A percentile compares a stretch with the other conserved stretches of the same genome.
phyloP scores from a whole-genome alignment of 2,329 filamentous ascomycete genomes.

The Penicillium sp. region DNA sequence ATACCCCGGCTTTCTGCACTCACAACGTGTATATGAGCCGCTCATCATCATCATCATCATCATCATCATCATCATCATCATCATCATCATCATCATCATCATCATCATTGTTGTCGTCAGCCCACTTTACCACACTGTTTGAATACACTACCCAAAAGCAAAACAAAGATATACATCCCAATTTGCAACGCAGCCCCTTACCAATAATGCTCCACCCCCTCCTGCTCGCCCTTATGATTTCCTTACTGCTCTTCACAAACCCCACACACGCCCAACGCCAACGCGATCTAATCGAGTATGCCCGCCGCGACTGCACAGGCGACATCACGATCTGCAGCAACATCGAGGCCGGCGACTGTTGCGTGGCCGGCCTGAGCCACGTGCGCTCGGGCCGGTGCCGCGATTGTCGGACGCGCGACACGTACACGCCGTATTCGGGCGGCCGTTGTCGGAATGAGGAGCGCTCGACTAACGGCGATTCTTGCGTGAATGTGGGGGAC shows the following conservation, averaged over 20 bases:
- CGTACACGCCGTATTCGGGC: not conserved
- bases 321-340: not conserved
- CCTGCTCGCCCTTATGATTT: too few relatives aligned
- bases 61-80: too few relatives aligned
- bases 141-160: not conserved
- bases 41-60: too few relatives aligned
- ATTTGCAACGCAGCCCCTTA: not conserved
- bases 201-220: not conserved
- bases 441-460: not conserved
- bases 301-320: not conserved
- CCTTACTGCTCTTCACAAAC: too few relatives aligned
- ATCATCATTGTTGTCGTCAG: too few relatives aligned
- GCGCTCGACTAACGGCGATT: not conserved
- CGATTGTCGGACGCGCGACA: not conserved
- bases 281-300: not conserved
- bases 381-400: not conserved
- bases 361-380: not conserved
- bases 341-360: not conserved
- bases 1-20: too few relatives aligned
- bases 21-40: too few relatives aligned
- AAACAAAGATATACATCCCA: not conserved
- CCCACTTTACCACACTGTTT: too few relatives aligned
- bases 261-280: not conserved
- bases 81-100: too few relatives aligned
- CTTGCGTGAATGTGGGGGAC: not conserved